These are phyloP conservation scores for Boletellus ananiceps DNA, from an alignment of 768 basidiomycete species.

Conservation along the genomic window DNA sequence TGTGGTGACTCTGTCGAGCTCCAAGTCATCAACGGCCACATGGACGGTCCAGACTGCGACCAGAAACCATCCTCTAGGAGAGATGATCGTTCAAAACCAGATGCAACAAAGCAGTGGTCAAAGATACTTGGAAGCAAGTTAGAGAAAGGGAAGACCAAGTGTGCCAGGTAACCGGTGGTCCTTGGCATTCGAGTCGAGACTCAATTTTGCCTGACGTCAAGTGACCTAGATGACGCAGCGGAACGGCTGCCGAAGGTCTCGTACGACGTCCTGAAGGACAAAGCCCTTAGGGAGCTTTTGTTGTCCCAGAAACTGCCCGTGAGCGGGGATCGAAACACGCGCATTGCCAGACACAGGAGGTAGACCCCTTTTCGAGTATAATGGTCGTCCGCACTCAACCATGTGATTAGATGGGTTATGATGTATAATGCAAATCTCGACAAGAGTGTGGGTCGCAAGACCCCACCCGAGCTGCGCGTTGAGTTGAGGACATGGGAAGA, in stretches of 20 bases:
- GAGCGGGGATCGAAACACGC: slow-evolving; percentile 46
- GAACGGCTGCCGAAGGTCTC: slow-evolving; percentile 58
- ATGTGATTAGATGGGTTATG: slow-evolving; percentile 56
- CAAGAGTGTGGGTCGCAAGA: slow-evolving; percentile 45
- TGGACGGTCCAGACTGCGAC: slow-evolving; percentile 54
- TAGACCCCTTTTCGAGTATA: slow-evolving; percentile 19
- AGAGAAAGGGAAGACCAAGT: slow-evolving; percentile 42
- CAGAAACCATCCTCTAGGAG: slow-evolving; percentile 13
- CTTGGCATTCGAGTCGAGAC: not conserved
- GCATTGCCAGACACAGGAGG: slow-evolving; percentile 59
- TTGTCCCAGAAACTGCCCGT: slow-evolving; percentile 45
- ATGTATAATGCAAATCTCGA: slow-evolving; percentile 71
- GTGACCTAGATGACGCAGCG: slow-evolving; percentile 32
- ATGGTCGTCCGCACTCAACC: not conserved
- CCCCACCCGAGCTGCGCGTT: slow-evolving; percentile 40
- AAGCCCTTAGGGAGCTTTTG: slow-evolving; percentile 53
- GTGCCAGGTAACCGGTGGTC: slow-evolving; percentile 18
- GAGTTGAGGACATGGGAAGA: slow-evolving; percentile 62
- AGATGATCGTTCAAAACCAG: slow-evolving; percentile 22
- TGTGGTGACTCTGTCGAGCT: slow-evolving; percentile 47
- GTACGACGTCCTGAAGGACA: slow-evolving; percentile 61
- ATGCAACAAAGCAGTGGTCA: slow-evolving; percentile 38
- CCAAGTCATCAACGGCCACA: slow-evolving; percentile 55
- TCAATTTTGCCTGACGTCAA: slow-evolving; percentile 18
- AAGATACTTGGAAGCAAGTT: slow-evolving; percentile 33